Base-by-base conservation (phyloP, 2,329 filamentous ascomycete species). In the Dothiorella sarmentorum region DNA sequence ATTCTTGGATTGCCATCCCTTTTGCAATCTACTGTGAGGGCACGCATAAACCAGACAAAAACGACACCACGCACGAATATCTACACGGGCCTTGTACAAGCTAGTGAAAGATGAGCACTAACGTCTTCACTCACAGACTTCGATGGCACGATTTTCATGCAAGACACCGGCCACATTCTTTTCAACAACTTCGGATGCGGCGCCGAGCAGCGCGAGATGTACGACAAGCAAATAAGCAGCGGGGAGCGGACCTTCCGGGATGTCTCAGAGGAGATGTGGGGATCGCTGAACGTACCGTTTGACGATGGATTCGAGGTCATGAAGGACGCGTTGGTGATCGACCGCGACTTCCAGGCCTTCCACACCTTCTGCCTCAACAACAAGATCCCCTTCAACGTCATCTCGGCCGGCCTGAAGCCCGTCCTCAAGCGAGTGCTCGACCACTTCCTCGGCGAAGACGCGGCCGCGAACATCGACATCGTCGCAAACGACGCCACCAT, bases 211-310 rank as follows among this genome's bases (percentile, higher is more conserved):
- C 80, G 85, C 51, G 72, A 81, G 59, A 65, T 79, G 38, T 80
- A 88, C 52, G 85, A 88, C 60, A 75, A 81, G 60, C 83, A 88
- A 65, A 86, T 88, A 71, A 83, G 85, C 65, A 78, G 73, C 3
- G 86, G 86, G 67, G 82, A 86, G 68, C 80, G 85, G 13, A 85
- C 83, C 0, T 88, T 88, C 76, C 79, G 84, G 52, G 85, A 88
- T 3, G 84, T 86, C n/a, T 87, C 85, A 0, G 85, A 88, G 63
- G 85, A 88, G 69, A 87, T 88, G 82, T 88, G 85, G 84, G 82
- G 81, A 7, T 87, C 84, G 0, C 74, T 89, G 7, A 78, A 83
- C 61, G 80, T 88, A 0, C 84, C 85, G 2, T 88, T 88, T 66
- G 85, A 86, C 22, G 82, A 87, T 62, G 85, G 85, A 13, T 88